Conservation (phyloP, 192 early-diverging fungal species). For the Lunasporangiospora selenospora region DNA sequence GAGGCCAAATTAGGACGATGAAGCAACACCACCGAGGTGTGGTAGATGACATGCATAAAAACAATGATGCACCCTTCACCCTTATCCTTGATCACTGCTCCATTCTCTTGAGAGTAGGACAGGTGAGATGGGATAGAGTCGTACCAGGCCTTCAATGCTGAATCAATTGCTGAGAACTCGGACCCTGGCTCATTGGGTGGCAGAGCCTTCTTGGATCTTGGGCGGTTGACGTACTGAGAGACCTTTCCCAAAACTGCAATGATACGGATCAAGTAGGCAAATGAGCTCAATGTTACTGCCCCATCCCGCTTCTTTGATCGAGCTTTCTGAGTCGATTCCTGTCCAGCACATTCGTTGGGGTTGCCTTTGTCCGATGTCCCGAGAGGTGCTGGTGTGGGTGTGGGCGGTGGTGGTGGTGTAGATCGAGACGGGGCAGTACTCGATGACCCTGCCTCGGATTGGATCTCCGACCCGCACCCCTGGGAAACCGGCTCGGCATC, state of each 20-base stretch:
- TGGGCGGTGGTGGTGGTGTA: neutral
- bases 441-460: too few relatives aligned
- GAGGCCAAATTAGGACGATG: conserved; percentile 54
- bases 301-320: conserved; percentile 13
- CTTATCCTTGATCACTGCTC: conserved; percentile 26
- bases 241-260: conserved; percentile 52
- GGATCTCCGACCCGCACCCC: too few relatives aligned
- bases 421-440: too few relatives aligned
- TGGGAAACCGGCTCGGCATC: neutral
- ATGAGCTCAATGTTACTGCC: conserved; percentile 26
- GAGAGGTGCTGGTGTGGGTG: neutral
- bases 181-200: conserved; percentile 53
- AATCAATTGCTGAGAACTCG: conserved; percentile 51
- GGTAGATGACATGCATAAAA: conserved; percentile 54
- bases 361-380: neutral
- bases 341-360: too few relatives aligned
- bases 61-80: conserved; percentile 40
- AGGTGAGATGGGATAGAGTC: conserved; percentile 35
- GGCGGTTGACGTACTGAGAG: conserved; percentile 52
- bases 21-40: conserved; percentile 53
- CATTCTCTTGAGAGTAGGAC: conserved; percentile 48
- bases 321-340: conserved; percentile 12
- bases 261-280: conserved; percentile 51
- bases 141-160: conserved; percentile 46
- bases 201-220: conserved; percentile 29